These are phyloP conservation scores for Metarhizium sp. DNA, from an alignment of 2,329 filamentous ascomycete genomes.

Conservation along the genomic window DNA sequence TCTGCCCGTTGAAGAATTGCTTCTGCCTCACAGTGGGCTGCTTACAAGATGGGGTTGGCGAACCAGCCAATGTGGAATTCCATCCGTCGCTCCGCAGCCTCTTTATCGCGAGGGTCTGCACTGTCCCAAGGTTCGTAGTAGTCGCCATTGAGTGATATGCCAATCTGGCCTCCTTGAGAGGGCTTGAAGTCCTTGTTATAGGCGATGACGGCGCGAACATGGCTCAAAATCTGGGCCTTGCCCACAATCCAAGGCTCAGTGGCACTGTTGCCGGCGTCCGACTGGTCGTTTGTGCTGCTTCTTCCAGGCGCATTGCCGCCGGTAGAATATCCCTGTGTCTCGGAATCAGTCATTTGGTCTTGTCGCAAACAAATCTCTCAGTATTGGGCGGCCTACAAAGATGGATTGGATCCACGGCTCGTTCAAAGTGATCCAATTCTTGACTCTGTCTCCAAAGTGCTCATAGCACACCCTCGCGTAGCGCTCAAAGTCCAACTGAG, in stretches of 20 bases:
- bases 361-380: background rate
- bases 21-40: background rate
- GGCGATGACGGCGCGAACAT: slow-evolving; percentile 20
- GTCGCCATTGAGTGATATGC: slow-evolving; percentile 27
- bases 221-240: slow-evolving; percentile 25
- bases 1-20: background rate
- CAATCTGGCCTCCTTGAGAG: slow-evolving; percentile 21
- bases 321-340: slow-evolving; percentile 20
- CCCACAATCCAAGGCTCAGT: slow-evolving; percentile 27
- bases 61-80: slow-evolving; percentile 31
- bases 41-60: slow-evolving; percentile 28
- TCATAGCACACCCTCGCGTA: slow-evolving; percentile 27
- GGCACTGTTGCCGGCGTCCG: slow-evolving; percentile 19
- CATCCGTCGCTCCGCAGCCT: slow-evolving; percentile 25
- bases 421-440: slow-evolving; percentile 30
- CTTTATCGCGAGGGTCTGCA: slow-evolving; percentile 13
- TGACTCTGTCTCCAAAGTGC: slow-evolving; percentile 30
- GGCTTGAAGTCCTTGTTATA: slow-evolving; percentile 23
- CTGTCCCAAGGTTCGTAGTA: slow-evolving; percentile 27
- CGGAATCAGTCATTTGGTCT: background rate
- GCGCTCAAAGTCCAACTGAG: slow-evolving; percentile 23
- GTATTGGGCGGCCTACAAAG: slow-evolving; percentile 14
- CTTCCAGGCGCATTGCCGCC: slow-evolving; percentile 25
- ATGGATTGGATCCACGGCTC: slow-evolving; percentile 29
- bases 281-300: slow-evolving; percentile 12